These are phyloP conservation scores for Fragilaria crotonensis DNA, from an alignment of 108 stramenopile species.

Conservation along the genomic window DNA sequence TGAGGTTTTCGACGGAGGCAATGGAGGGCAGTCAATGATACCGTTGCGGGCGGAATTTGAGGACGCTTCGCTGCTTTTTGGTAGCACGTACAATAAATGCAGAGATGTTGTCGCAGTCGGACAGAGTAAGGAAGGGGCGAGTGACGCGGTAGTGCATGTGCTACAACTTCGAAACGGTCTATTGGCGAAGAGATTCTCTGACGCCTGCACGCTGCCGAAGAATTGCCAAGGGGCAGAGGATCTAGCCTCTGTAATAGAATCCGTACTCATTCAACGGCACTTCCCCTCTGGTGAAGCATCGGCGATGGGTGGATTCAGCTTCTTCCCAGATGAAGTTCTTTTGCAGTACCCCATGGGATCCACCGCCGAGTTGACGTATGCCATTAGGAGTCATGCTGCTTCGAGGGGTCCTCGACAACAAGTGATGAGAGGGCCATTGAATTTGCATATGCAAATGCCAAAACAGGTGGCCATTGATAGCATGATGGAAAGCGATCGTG, in stretches of 20 bases:
- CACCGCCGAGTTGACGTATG: slow-evolving; percentile 15
- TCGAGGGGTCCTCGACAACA: slow-evolving; percentile 27
- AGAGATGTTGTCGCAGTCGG: slow-evolving; percentile 40
- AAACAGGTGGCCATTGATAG: slow-evolving; percentile 21
- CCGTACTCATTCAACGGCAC: slow-evolving; percentile 36
- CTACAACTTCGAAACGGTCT: slow-evolving; percentile 48
- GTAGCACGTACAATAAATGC: slow-evolving; percentile 24
- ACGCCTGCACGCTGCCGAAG: slow-evolving; percentile 18
- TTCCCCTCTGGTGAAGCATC: slow-evolving; percentile 37
- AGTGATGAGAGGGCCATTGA: slow-evolving; percentile 27
- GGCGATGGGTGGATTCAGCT: slow-evolving; percentile 13
- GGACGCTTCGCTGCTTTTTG: slow-evolving; percentile 42
- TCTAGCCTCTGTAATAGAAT: slow-evolving; percentile 25
- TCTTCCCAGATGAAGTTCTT: slow-evolving; percentile 48
- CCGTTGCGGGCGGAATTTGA: slow-evolving; percentile 30
- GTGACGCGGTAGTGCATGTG: slow-evolving; percentile 23
- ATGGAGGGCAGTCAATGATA: slow-evolving; percentile 7
- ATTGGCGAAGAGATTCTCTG: slow-evolving; percentile 35
- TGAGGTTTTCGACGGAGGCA: slow-evolving; percentile 29
- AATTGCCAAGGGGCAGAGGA: slow-evolving; percentile 12
- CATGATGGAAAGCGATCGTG: neutral
- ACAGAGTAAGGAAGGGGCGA: slow-evolving; percentile 3
- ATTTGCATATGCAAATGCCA: slow-evolving; percentile 43
- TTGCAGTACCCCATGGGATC: slow-evolving; percentile 26
- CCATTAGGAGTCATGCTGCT: slow-evolving; percentile 13